Evolutionary conservation across 495 filamentous ascomycete species (phyloP), one percentile per base, ranked within the genome.

Genomic region (Talaromyces trachyspermus): DNA sequence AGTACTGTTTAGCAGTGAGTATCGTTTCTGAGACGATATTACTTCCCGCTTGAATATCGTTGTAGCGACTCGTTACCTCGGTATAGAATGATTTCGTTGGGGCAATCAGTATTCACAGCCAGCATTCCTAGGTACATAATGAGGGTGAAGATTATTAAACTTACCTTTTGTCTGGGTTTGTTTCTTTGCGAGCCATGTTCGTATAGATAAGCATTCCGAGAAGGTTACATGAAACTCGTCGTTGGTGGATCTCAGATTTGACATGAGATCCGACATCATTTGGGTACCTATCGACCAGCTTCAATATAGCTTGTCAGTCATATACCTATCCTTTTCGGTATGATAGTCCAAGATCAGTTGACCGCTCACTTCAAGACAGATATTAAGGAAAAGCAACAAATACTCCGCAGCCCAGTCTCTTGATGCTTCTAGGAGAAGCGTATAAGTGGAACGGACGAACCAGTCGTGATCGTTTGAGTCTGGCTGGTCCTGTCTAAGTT

Each of bases 361-460:
- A 10, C 6, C 18, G 23, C 41, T 51, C 49, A 72, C 71, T 50
- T 68, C 65, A 25, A 79, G 68, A 54, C 83, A 88, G 17, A 70
- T 64, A 9, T 64, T 58, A 2, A 91, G 58, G 37, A 94, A 72
- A 20, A 75, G 63, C 22, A 81, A 46, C 0, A 77, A 69, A 35
- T 66, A 61, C 6, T 65, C 59, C 5, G 79, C 70, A 14, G 72
- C 56, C 71, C 84, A 81, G 10, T 52, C 60, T 0, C 68, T 69
- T 26, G 78, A 76, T 30, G 77, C 65, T 52, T 81, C 79, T 2
- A 90, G 57, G 0, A 80, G 77, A 19, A 88, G 59, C 52, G 90
- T 89, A 61, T 92, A 95, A 5, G 79, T 77, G 52, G 83, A 89
- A 45, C 79, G 77, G 38, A 79, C 81, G 61, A 94, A 88, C 88